Base-by-base conservation (phyloP, 371 early-diverging fungal genomes). In the Mucor velutinosus region DNA sequence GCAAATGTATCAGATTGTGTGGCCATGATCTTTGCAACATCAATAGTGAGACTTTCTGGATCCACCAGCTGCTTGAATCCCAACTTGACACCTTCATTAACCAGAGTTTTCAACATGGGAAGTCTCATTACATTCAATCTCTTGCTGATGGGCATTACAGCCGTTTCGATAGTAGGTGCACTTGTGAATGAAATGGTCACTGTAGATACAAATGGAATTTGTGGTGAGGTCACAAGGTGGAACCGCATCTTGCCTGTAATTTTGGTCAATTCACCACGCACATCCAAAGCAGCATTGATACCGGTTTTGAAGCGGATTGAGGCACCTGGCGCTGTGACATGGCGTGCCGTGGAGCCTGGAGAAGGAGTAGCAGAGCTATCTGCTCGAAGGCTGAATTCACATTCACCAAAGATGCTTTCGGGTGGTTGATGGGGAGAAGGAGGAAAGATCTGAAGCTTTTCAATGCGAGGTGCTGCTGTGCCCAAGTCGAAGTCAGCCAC, bases 91-190 rank as follows among this genome's bases (percentile, higher is more conserved):
- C 69, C 76, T 69, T 78, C 74, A 35, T 78, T 69, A 1, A 78
- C 70, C 21, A 76, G 32, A 0, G 67, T 55, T 32, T 78, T 71
- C 12, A 78, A 60, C 73, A 76, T 67, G 3, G 78, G 78, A 2
- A 78, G 49, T 71, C 67, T 58, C 78, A 78, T 78, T 14, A 78
- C 63, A 51, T 78, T 78, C 62, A 78, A 60, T 37, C 73, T 66
- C 47, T 75, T 71, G 3, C 74, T 65, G 17, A 78, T 21, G 15
- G 78, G 78, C 78, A 78, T 78, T 1, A 78, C 78, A 41, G 72
- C 69, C 6, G 78, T 78, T 21, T 73, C 71, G n/a, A 78, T 76
- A 1, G 29, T 58, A 2, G 78, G 78, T 11, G 71, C 70, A 7
- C 41, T 71, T n/a, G 71, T 67, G 56, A 78, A 78, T 8, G 78